Conservation (phyloP, 106 monocot species). For the Amphibolis antarctica region DNA sequence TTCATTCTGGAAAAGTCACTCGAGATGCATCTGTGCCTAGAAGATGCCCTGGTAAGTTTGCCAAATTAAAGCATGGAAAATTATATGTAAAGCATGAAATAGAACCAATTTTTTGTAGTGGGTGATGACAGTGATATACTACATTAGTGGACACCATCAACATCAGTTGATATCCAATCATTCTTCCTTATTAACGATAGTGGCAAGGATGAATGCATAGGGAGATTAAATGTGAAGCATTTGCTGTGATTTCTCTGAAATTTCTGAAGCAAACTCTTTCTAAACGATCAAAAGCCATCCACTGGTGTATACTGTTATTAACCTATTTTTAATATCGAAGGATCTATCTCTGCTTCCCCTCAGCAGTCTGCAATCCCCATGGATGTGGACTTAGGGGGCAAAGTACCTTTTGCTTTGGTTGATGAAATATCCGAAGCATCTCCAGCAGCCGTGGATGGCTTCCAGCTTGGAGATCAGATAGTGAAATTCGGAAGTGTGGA, state of each 20-base stretch:
- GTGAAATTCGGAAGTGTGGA: conserved; percentile 81
- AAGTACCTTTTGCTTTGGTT: conserved; percentile 72
- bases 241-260: not conserved
- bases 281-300: not conserved
- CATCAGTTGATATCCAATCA: not conserved
- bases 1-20: conserved; percentile 29
- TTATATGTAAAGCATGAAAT: not conserved
- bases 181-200: not conserved
- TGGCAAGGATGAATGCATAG: not conserved
- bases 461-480: conserved; percentile 88
- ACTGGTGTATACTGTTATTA: not conserved
- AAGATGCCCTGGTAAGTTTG: conserved; percentile 12
- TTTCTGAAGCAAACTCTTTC: not conserved
- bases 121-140: too few relatives aligned
- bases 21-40: conserved; percentile 3
- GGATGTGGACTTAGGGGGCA: conserved; percentile 25
- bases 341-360: not conserved
- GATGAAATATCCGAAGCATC: conserved; percentile 87
- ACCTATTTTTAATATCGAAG: not conserved
- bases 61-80: not conserved
- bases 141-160: not conserved
- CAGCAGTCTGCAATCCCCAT: conserved; percentile 11
- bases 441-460: conserved; percentile 78
- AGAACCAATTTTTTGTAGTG: not conserved
- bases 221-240: not conserved